A percentile compares a stretch with the other conserved stretches of the same genome.
Conservation (phyloP, 768 basidiomycete genomes). For the Xerocomellus chrysenteron region DNA sequence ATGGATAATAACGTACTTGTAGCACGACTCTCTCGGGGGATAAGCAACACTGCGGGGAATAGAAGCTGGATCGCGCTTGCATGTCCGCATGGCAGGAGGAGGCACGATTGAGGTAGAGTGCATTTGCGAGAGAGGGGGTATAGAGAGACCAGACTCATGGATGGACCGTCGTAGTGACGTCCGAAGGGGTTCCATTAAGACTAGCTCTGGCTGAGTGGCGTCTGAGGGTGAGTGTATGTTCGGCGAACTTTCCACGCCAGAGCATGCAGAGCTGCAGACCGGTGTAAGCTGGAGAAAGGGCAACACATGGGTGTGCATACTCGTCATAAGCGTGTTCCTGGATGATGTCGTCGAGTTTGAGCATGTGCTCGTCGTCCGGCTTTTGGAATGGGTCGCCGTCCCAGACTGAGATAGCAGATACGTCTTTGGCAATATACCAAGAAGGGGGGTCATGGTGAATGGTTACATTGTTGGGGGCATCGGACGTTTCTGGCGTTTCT, state of each 20-base stretch:
- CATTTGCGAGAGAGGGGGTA: constrained; percentile 38
- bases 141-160: constrained; percentile 31
- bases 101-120: constrained; percentile 63
- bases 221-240: constrained; percentile 10
- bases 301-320: constrained; percentile 41
- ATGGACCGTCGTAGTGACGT: constrained; percentile 32
- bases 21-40: constrained; percentile 73
- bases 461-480: constrained; percentile 48
- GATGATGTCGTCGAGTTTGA: constrained; percentile 70
- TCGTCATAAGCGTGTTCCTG: constrained; percentile 76
- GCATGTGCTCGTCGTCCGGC: constrained; percentile 53
- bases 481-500: constrained; percentile 62
- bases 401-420: constrained; percentile 43
- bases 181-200: constrained; percentile 30
- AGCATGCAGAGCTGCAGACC: constrained; percentile 19
- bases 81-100: constrained; percentile 59
- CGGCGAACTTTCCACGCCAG: constrained; percentile 18
- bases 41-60: constrained; percentile 60
- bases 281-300: not conserved
- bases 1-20: constrained; percentile 52
- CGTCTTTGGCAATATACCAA: constrained; percentile 54
- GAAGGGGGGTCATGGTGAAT: constrained; percentile 52
- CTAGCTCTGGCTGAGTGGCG: constrained; percentile 39
- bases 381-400: constrained; percentile 45
- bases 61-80: constrained; percentile 51